These are phyloP conservation scores for Phytophthora quininea DNA, from an alignment of 352 stramenopile genomes.

Conservation along the genomic window DNA sequence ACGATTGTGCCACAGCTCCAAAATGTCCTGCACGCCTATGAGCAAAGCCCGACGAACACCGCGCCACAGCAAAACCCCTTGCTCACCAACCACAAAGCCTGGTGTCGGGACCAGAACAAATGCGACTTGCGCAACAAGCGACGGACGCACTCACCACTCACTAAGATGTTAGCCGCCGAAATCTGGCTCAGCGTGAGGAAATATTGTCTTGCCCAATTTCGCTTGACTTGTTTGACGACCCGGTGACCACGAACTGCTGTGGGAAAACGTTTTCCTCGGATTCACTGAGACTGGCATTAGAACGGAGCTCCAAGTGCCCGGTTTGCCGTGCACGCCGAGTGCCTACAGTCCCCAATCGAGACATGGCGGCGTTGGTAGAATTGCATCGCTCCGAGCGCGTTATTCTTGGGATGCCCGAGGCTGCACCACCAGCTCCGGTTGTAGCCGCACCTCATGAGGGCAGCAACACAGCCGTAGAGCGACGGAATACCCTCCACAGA, in stretches of 20 bases:
- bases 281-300: slow-evolving; percentile 1
- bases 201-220: slow-evolving; percentile 19
- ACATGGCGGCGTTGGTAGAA: slow-evolving; percentile 19
- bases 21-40: neutral
- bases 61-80: neutral
- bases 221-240: slow-evolving; percentile 12
- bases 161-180: neutral
- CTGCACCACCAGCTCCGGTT: neutral
- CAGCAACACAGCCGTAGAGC: neutral
- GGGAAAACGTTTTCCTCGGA: slow-evolving; percentile 18
- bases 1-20: neutral
- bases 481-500: neutral
- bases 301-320: slow-evolving; percentile 8
- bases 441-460: neutral
- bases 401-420: neutral
- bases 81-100: neutral
- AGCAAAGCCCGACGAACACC: neutral
- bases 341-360: slow-evolving; percentile 8
- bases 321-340: slow-evolving; percentile 3
- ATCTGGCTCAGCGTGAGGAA: slow-evolving; percentile 8
- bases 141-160: slow-evolving; percentile 2
- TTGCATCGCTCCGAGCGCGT: slow-evolving; percentile 19
- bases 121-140: slow-evolving; percentile 12
- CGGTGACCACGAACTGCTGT: slow-evolving; percentile 20
- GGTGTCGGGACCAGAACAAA: slow-evolving; percentile 2